Percentiles rank a stretch among this genome's conserved stretches.
phyloP scores from a whole-genome alignment of 805 yeast species.

The Saccharomycopsis fermentans region DNA sequence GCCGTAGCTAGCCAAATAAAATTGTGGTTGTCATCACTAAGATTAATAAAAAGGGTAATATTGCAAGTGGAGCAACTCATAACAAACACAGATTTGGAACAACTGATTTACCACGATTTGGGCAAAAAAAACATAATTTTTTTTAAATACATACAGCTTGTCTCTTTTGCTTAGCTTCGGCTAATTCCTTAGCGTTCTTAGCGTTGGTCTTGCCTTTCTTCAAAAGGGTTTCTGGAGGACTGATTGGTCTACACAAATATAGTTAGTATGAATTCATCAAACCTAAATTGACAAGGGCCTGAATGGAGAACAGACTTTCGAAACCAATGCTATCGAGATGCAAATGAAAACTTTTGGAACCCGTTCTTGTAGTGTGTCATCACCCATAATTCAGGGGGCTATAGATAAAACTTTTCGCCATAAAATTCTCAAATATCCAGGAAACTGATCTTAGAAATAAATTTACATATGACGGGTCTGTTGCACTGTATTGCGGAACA shows the following conservation, averaged over 20 bases:
- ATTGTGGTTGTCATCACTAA: constrained; percentile 16
- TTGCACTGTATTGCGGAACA: too few relatives aligned
- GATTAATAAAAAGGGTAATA: neutral
- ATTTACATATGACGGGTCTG: too few relatives aligned
- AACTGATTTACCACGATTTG: too few relatives aligned
- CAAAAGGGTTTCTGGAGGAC: constrained; percentile 72
- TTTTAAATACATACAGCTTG: constrained; percentile 57
- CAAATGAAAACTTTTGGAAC: too few relatives aligned
- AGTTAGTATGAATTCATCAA: constrained; percentile 1
- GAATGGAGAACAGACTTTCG: neutral
- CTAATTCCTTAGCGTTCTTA: constrained; percentile 66
- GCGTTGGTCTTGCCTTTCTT: constrained; percentile 74
- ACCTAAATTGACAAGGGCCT: neutral
- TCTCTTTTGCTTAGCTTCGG: constrained; percentile 72
- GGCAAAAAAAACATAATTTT: too few relatives aligned
- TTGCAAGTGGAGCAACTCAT: neutral
- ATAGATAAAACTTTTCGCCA: too few relatives aligned
- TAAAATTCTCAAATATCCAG: too few relatives aligned
- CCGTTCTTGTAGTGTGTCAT: too few relatives aligned
- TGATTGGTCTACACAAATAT: constrained; percentile 28
- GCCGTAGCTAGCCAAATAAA: constrained; percentile 17
- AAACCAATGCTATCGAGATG: too few relatives aligned
- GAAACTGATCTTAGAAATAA: too few relatives aligned
- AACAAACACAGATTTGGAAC: constrained; percentile 1
- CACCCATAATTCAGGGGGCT: too few relatives aligned